Conservation (phyloP, 2,329 filamentous ascomycete genomes). For the Paecilomyces fulvus region DNA sequence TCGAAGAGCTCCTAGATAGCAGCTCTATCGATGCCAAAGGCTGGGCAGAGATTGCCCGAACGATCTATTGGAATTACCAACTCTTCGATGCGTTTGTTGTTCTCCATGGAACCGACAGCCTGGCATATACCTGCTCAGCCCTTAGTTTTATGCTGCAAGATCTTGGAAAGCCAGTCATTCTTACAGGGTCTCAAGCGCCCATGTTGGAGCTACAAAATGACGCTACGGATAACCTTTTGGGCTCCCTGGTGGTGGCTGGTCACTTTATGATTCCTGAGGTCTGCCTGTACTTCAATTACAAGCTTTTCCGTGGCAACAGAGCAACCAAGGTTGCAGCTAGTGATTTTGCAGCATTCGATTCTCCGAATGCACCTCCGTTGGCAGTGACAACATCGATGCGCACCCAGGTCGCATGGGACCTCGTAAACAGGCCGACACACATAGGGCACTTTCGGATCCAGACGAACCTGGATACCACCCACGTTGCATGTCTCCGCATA, state of each 20-base stretch:
- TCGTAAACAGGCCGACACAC: conserved; percentile 64
- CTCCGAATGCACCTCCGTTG: conserved; percentile 75
- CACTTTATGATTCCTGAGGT: conserved; percentile 92
- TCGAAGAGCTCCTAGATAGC: conserved; percentile 75
- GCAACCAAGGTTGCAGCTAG: conserved; percentile 82
- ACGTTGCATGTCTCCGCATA: conserved; percentile 80
- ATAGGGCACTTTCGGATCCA: conserved; percentile 68
- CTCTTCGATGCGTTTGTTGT: conserved; percentile 87
- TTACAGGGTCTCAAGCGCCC: conserved; percentile 74
- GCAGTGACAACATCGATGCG: conserved; percentile 73
- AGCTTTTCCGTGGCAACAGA: conserved; percentile 78
- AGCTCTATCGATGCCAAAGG: conserved; percentile 80
- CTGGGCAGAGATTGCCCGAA: conserved; percentile 74
- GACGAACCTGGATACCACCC: conserved; percentile 70
- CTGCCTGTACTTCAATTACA: conserved; percentile 88
- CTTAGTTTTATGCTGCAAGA: conserved; percentile 90
- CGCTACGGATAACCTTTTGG: conserved; percentile 81
- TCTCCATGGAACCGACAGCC: conserved; percentile 81
- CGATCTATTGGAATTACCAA: conserved; percentile 77
- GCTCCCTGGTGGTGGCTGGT: conserved; percentile 79
- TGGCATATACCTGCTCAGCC: conserved; percentile 82
- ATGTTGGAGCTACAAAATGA: conserved; percentile 89
- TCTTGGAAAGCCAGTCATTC: conserved; percentile 80
- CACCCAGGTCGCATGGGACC: conserved; percentile 71
- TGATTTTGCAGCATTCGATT: conserved; percentile 78